phyloP scores from a whole-genome alignment of 2,329 filamentous ascomycete species.

The Calonectria henricotiae region DNA sequence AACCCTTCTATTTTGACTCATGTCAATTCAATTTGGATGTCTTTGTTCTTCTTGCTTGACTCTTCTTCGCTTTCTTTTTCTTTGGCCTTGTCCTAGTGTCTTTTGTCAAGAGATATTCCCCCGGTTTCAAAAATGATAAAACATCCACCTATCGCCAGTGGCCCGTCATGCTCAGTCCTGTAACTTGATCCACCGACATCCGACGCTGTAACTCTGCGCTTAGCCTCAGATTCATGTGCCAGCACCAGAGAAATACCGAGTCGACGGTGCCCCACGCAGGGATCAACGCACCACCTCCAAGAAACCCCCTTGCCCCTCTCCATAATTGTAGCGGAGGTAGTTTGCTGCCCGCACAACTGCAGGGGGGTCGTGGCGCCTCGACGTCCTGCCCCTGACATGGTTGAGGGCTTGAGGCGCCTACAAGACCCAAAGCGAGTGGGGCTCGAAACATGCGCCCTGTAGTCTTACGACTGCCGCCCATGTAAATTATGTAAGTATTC shows the following conservation, averaged over 20 bases:
- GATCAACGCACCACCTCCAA: conserved; percentile 4
- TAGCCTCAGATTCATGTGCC: conserved; percentile 29
- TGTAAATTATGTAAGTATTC: neutral
- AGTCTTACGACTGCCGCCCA: conserved; percentile 27
- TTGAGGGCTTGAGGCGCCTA: conserved; percentile 10
- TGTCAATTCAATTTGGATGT: neutral
- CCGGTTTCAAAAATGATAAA: conserved; percentile 13
- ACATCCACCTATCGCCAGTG: conserved; percentile 11
- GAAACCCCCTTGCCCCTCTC: neutral
- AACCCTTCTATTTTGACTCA: neutral
- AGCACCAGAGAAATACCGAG: conserved; percentile 10
- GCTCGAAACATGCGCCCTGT: conserved; percentile 20
- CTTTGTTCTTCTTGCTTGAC: neutral
- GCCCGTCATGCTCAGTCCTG: neutral
- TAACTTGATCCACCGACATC: conserved; percentile 26
- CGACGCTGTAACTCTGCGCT: conserved; percentile 20
- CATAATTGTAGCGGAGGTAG: neutral
- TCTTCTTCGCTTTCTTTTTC: neutral
- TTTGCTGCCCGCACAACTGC: conserved; percentile 3
- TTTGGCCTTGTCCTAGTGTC: neutral
- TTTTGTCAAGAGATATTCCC: neutral
- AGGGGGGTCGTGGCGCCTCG: conserved; percentile 14
- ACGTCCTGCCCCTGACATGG: conserved; percentile 5
- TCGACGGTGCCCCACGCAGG: conserved; percentile 25
- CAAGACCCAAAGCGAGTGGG: conserved; percentile 1